These are phyloP conservation scores for Fraxinus greggii DNA, from an alignment of 305 asterid species.

Conservation along the genomic window DNA sequence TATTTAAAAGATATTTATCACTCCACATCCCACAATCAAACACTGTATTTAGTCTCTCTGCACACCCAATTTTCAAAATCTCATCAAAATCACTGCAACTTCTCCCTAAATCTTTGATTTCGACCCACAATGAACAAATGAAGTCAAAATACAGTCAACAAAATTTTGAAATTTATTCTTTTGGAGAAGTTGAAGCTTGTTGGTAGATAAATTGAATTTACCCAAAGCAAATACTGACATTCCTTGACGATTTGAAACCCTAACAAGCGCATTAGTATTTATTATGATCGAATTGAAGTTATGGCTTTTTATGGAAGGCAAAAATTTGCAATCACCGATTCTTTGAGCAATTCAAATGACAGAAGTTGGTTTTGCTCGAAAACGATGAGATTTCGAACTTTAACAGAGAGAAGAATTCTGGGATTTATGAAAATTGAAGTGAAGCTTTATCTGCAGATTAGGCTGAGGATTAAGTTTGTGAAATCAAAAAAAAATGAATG, in stretches of 20 bases:
- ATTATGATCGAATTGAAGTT: slow-evolving; percentile 58
- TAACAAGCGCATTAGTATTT: slow-evolving; percentile 53
- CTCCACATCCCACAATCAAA: neutral
- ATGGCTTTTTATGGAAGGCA: slow-evolving; percentile 44
- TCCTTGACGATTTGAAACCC: slow-evolving; percentile 49
- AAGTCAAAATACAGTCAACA: neutral
- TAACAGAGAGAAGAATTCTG: slow-evolving; percentile 17
- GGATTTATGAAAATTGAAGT: slow-evolving; percentile 27
- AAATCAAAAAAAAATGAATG: slow-evolving; percentile 25
- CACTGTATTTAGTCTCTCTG: no score
- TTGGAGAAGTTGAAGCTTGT: neutral
- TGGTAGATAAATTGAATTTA: neutral
- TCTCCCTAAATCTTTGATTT: neutral
- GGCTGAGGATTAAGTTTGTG: slow-evolving; percentile 32
- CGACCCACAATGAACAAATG: neutral
- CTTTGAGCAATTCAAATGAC: slow-evolving; percentile 30
- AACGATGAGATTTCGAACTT: slow-evolving; percentile 3
- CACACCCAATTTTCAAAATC: neutral
- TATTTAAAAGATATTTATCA: no score
- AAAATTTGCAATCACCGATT: slow-evolving; percentile 23
- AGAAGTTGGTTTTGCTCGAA: slow-evolving; percentile 15
- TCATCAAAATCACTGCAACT: neutral
- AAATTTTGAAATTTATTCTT: neutral
- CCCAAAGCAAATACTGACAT: neutral
- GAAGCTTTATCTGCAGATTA: slow-evolving; percentile 32